These are phyloP conservation scores for Aphanomyces invadans DNA, from an alignment of 352 stramenopile genomes.

Conservation along the genomic window DNA sequence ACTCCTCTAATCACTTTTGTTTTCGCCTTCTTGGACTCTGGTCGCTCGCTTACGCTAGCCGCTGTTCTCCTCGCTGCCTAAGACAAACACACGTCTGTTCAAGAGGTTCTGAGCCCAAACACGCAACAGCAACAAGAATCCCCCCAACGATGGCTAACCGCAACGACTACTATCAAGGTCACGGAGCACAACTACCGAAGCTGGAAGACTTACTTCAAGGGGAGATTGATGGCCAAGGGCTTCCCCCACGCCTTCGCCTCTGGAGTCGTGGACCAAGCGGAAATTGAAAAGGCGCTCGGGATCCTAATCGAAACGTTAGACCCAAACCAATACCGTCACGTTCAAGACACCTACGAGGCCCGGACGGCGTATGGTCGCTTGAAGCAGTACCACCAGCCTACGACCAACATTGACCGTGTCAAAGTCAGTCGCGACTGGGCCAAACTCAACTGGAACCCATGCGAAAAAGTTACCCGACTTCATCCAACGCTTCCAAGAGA, in stretches of 20 bases:
- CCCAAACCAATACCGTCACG: conserved; percentile 4
- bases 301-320: conserved; percentile 13
- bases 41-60: neutral
- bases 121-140: neutral
- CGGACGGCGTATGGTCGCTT: neutral
- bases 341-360: neutral
- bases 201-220: neutral
- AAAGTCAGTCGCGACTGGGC: neutral
- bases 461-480: conserved; percentile 2
- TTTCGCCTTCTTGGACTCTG: conserved; percentile 6
- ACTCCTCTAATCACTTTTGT: conserved; percentile 7
- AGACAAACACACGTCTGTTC: neutral
- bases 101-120: conserved; percentile 9
- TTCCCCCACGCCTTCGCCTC: neutral
- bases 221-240: neutral
- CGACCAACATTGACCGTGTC: neutral
- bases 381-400: neutral
- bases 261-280: neutral
- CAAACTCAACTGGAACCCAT: neutral
- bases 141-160: neutral
- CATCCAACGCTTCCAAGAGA: neutral
- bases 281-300: conserved; percentile 9
- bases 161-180: conserved; percentile 2
- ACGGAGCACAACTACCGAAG: neutral
- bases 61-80: neutral